phyloP scores from a whole-genome alignment of 2,329 filamentous ascomycete genomes.

The Purpureocillium lavendulum region DNA sequence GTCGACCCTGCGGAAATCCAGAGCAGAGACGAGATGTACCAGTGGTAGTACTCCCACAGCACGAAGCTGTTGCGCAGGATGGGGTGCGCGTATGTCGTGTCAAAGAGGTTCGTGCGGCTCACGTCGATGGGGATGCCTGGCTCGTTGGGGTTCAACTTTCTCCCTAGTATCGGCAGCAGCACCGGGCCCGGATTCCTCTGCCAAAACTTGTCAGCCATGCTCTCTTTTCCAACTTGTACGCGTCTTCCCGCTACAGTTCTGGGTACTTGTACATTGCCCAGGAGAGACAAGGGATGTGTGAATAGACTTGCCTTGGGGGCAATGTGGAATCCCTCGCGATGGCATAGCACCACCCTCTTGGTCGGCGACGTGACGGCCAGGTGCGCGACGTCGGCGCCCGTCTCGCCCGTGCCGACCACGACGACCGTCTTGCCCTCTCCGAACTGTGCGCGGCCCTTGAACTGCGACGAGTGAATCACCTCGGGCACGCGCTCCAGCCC shows the following conservation, averaged over 20 bases:
- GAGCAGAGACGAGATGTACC: slow-evolving; percentile 27
- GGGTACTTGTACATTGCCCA: background rate
- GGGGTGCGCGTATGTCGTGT: slow-evolving; percentile 35
- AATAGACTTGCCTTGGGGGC: slow-evolving; percentile 31
- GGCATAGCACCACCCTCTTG: slow-evolving; percentile 29
- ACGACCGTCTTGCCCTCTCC: slow-evolving; percentile 28
- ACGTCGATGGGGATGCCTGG: slow-evolving; percentile 33
- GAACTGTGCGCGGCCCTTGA: slow-evolving; percentile 31
- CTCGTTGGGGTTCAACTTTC: slow-evolving; percentile 4
- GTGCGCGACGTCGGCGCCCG: slow-evolving; percentile 31
- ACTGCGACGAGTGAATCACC: slow-evolving; percentile 33
- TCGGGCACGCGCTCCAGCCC: slow-evolving; percentile 24
- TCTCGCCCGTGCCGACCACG: slow-evolving; percentile 34
- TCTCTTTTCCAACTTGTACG: no score
- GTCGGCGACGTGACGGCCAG: slow-evolving; percentile 32
- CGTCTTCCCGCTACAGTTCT: no score
- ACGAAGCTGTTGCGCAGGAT: slow-evolving; percentile 26
- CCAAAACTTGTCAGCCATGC: background rate
- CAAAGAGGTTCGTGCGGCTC: slow-evolving; percentile 32
- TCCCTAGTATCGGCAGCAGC: slow-evolving; percentile 9
- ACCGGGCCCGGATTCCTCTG: slow-evolving; percentile 11
- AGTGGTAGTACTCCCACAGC: slow-evolving; percentile 33
- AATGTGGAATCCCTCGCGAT: slow-evolving; percentile 31
- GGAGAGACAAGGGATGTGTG: background rate
- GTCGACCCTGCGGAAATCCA: slow-evolving; percentile 24